Evolutionary conservation across 2,329 filamentous ascomycete species (phyloP), one percentile per base, ranked within the genome.

Genomic region (Botrytis galanthina): DNA sequence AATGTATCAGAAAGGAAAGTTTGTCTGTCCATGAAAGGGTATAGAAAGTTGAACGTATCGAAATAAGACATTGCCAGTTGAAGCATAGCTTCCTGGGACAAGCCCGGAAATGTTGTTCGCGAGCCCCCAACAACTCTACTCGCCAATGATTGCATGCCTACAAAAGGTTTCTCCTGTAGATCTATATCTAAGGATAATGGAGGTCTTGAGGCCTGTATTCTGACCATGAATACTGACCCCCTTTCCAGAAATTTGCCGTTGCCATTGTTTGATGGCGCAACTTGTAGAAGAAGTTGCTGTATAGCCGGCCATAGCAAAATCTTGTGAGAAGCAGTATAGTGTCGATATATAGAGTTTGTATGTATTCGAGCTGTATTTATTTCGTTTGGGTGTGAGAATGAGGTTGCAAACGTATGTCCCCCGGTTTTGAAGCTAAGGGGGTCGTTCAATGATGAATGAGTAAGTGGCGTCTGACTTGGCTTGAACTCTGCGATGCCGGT

Each of bases 1-100:
- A 90, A 78, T 3, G 83, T 85, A 54, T 84, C 82, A 12, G 84
- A 82, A 75, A 84, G 81, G 79, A 90, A 91, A 35, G 81, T 82
- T 48, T 87, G 84, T n/a, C 87, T 83, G 75, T 90, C 87, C 78
- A 91, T 82, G 54, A 91, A 84, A 0, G 89, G 89, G 76, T 87
- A 86, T 22, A 89, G 78, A 20, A 88, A 82, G 78, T 90, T 90
- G 80, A 88, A 88, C 2, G 84, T 86, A 76, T 88, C 86, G 78
- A 91, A 91, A 77, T 88, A 91, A 0, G 84, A 83, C 67, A 86
- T 86, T 73, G 84, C 84, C 54, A 88, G 82, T 37, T 82, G 81
- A 73, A 85, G 83, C 81, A 90, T 86, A 4, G 82, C 82, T 9
- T 87, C 86, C 79, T 84, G 84, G 20, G 82, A 84, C 66, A 89